phyloP scores from a whole-genome alignment of 139 green algal species.

The Chlorella ohadii region DNA sequence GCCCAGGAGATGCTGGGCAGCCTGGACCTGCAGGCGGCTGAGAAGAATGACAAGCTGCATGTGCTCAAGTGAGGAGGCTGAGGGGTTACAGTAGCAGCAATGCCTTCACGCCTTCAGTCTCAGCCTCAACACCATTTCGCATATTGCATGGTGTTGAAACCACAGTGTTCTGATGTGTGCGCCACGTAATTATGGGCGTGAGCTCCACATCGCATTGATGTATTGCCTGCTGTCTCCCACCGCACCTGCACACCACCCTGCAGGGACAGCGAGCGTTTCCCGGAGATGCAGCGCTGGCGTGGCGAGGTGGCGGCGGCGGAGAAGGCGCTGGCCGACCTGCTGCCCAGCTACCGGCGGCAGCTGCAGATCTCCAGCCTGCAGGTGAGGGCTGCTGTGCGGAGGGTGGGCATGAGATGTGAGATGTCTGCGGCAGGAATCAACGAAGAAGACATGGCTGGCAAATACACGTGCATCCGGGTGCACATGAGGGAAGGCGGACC shows the following conservation, averaged over 20 bases:
- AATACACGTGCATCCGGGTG: too few relatives aligned
- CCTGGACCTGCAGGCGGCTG: slow-evolving; percentile 59
- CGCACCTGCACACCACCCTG: neutral
- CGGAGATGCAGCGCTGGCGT: slow-evolving; percentile 40
- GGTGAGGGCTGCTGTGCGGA: neutral
- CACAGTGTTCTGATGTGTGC: too few relatives aligned
- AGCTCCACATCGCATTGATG: too few relatives aligned
- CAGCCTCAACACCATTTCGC: too few relatives aligned
- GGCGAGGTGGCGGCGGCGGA: slow-evolving; percentile 42
- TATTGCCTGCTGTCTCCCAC: too few relatives aligned
- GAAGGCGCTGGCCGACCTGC: slow-evolving; percentile 51
- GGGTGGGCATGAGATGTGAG: too few relatives aligned
- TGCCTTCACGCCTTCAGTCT: too few relatives aligned
- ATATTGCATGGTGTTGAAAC: too few relatives aligned
- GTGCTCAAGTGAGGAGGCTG: slow-evolving; percentile 9
- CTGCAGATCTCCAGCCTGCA: slow-evolving; percentile 49
- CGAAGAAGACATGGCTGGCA: too few relatives aligned
- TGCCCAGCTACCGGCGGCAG: slow-evolving; percentile 46
- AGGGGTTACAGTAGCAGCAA: neutral
- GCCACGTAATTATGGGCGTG: too few relatives aligned
- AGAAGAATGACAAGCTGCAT: slow-evolving; percentile 43
- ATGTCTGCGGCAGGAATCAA: too few relatives aligned
- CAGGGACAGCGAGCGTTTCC: slow-evolving; percentile 49
- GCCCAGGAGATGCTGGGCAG: slow-evolving; percentile 46
- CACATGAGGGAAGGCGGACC: too few relatives aligned